Evolutionary conservation across 176 grass and related monocot genomes (phyloP), one percentile per base, ranked within the genome.

Genomic region (Carex myosuroides): DNA sequence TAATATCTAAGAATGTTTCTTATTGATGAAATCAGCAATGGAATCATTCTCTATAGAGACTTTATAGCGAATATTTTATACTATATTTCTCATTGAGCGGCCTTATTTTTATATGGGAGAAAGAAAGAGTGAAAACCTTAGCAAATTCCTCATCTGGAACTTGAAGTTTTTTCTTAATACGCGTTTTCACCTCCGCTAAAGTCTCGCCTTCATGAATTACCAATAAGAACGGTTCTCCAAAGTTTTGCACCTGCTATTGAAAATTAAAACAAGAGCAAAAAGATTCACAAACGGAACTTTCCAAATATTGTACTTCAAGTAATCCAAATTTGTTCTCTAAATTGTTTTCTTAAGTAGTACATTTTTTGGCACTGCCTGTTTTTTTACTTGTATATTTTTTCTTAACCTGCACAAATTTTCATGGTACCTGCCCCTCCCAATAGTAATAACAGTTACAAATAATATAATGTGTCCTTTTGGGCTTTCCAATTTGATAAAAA

Each of bases 171-270:
- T 70, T 92, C 72, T 95, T 91, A 87, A 99, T 92, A 39, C 89
- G 90, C 17, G 42, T 83, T 85, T 94, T 99, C 16, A 92, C 85
- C 83, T 93, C 88, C 10, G 88, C 89, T 90, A 99, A 87, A 70
- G 88, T 95, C 81, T 99, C 96, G 65, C 89, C 85, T 93, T 99
- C 96, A 85, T 44, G 89, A 83, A 95, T 86, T 22, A 92, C 85
- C 82, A 94, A 70, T 46, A 90, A 86, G 84, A 99, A 99, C 18
- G 96, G 96, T 82, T 99, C 96, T 84, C 96, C 96, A 24, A 95
- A 95, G 56, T 99, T 99, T 72, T 95, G 91, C 71, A 99, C 85
- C 84, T 95, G 93, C 88, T 88, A 71, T 81, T 83, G 69, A 13
- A 63, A 50, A 63, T 48, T 11, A 46, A 81, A 46, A 64, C 21